Evolutionary conservation across 2,329 filamentous ascomycete genomes (phyloP), one percentile per base, ranked within the genome.

Genomic region (Fusarium graminum): DNA sequence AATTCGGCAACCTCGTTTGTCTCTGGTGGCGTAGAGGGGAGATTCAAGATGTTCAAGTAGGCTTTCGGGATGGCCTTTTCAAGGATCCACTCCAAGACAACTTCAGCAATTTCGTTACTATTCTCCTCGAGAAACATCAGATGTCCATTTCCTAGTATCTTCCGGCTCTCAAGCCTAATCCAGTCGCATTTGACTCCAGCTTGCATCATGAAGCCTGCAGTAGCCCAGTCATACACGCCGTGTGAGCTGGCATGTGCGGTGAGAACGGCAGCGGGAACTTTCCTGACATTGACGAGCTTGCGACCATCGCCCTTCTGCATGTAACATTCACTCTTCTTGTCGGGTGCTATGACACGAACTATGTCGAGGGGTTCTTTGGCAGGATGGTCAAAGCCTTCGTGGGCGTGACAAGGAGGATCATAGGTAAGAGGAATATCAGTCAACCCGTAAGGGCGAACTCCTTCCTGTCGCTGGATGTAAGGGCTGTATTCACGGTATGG

Each of bases 211-310:
- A 83, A 88, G 13, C 73, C 62, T 3, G 83, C 80, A 0, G 82
- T 86, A 34, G 84, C 86, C 73, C 84, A 82, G 65, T 89, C 87
- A 60, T 83, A 88, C 11, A 76, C 72, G 4, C 77, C 75, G 72
- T 88, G 86, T n/a, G 79, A 81, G 50, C 83, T 84, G 4, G 86
- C 82, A 55, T 87, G 82, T 0, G 77, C 77, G 0, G 85, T 87
- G 26, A 86, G 68, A 16, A 88, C 62, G 2, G 85, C 73, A 7
- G 84, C 80, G 0, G 80, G 82, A 7, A 87, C 77, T 16, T 77
- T 76, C 3, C 73, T 69, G 9, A 90, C 72, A 30, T 87, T 83
- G 7, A 74, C 71, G 14, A 90, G 75, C 65, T 80, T 74, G 19
- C 80, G 80, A 9, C 70, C 59, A 6, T 55, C 26, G 9, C 6